These are phyloP conservation scores for Chlorella sp. DNA, from an alignment of 139 green algal genomes.

Conservation along the genomic window DNA sequence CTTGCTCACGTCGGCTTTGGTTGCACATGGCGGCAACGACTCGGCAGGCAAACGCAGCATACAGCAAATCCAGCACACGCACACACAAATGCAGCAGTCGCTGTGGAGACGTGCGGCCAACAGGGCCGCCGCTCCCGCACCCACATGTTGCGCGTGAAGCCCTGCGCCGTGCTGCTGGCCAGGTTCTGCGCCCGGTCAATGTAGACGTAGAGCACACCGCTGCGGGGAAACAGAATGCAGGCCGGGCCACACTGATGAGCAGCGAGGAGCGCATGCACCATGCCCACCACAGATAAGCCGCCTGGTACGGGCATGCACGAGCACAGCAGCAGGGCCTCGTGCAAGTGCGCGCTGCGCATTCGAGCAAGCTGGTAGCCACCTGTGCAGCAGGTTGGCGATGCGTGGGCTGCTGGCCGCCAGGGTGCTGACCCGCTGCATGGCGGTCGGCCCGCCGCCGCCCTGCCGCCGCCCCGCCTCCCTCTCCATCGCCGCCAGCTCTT, in stretches of 20 bases:
- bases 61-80: neutral
- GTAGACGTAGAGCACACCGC: slow-evolving; percentile 42
- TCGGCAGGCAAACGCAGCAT: neutral
- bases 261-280: too few species aligned
- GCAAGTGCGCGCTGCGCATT: too few species aligned
- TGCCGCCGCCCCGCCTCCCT: neutral
- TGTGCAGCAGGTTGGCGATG: neutral
- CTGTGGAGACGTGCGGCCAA: neutral
- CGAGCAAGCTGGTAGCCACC: too few species aligned
- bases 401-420: neutral
- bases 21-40: too few species aligned
- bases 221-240: neutral
- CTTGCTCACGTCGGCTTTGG: neutral
- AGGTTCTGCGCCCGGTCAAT: slow-evolving; percentile 29
- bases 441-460: neutral
- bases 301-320: too few species aligned
- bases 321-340: too few species aligned
- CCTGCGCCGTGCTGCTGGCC: neutral
- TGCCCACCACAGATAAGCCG: too few species aligned
- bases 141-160: slow-evolving; percentile 26
- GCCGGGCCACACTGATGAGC: too few species aligned
- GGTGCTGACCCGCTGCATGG: neutral
- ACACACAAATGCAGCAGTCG: neutral
- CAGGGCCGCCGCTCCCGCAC: neutral
- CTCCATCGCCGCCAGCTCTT: neutral